Conservation (phyloP, 2,329 filamentous ascomycete genomes). For the Trichoderma koningiopsis region DNA sequence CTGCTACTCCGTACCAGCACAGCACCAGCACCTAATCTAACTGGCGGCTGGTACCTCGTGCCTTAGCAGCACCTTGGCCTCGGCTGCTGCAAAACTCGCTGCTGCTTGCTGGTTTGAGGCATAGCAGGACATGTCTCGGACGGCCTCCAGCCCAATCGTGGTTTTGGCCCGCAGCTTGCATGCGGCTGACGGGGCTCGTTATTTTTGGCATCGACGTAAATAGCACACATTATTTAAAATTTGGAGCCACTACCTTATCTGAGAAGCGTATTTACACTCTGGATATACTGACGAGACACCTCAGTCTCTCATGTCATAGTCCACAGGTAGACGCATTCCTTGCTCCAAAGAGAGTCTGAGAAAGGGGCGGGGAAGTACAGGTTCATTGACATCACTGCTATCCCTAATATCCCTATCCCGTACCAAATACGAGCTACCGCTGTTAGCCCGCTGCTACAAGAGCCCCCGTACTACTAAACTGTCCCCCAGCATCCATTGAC, state of each 20-base stretch:
- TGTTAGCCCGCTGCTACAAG: not conserved
- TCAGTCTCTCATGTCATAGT: not conserved
- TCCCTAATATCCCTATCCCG: not conserved
- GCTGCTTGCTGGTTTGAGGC: not conserved
- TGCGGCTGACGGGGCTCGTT: not conserved
- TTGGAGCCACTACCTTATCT: not conserved
- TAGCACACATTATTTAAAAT: not conserved
- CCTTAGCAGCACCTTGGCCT: not conserved
- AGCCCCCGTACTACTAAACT: not conserved
- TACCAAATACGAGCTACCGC: not conserved
- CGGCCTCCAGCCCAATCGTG: constrained; percentile 1
- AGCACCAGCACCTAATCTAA: not conserved
- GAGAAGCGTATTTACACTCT: not conserved
- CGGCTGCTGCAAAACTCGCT: not conserved
- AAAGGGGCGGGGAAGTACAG: constrained; percentile 9
- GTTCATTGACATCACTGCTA: constrained; percentile 17
- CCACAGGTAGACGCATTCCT: not conserved
- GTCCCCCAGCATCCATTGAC: not conserved
- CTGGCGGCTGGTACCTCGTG: not conserved
- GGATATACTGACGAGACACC: too few species aligned
- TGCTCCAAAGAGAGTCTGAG: not conserved
- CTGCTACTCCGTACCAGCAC: not conserved
- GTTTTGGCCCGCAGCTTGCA: not conserved
- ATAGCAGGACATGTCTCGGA: not conserved
- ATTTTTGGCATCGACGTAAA: not conserved